Conservation (phyloP, 371 early-diverging fungal genomes). For the Funneliformis caledonium region DNA sequence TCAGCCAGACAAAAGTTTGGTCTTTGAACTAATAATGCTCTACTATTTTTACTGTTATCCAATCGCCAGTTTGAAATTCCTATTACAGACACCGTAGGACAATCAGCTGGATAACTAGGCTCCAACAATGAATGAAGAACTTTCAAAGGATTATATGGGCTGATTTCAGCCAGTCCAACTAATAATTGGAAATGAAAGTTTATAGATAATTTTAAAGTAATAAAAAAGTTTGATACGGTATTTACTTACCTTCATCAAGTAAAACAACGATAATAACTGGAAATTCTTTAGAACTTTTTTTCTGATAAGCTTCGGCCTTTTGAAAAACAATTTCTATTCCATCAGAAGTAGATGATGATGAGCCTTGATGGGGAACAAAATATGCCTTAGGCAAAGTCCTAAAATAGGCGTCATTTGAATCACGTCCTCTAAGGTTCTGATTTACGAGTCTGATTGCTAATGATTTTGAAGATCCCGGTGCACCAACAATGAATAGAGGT, state of each 20-base stretch:
- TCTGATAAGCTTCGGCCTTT: conserved; percentile 33
- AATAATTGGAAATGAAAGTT: background rate
- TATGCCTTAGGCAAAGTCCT: conserved; percentile 32
- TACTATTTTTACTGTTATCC: conserved; percentile 39
- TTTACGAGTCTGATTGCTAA: conserved; percentile 34
- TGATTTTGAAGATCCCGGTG: conserved; percentile 39
- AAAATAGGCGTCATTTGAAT: conserved; percentile 39
- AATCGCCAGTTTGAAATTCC: conserved; percentile 41
- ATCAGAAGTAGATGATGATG: conserved; percentile 42
- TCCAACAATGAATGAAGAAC: conserved; percentile 41
- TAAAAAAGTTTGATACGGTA: background rate
- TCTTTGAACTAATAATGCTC: conserved; percentile 37
- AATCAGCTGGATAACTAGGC: conserved; percentile 33
- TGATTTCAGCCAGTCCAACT: conserved; percentile 41
- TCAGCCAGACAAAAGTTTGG: conserved; percentile 14
- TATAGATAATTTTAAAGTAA: background rate
- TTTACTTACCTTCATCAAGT: conserved; percentile 38
- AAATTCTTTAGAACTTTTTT: conserved; percentile 34
- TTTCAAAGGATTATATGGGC: conserved; percentile 39
- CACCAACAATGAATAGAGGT: conserved; percentile 34
- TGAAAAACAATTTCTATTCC: conserved; percentile 40
- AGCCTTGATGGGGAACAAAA: conserved; percentile 41
- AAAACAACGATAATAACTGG: conserved; percentile 36
- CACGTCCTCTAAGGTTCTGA: conserved; percentile 38
- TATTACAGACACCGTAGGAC: conserved; percentile 31